phyloP scores from a whole-genome alignment of 179 eudicot species.

The Silene coronaria region DNA sequence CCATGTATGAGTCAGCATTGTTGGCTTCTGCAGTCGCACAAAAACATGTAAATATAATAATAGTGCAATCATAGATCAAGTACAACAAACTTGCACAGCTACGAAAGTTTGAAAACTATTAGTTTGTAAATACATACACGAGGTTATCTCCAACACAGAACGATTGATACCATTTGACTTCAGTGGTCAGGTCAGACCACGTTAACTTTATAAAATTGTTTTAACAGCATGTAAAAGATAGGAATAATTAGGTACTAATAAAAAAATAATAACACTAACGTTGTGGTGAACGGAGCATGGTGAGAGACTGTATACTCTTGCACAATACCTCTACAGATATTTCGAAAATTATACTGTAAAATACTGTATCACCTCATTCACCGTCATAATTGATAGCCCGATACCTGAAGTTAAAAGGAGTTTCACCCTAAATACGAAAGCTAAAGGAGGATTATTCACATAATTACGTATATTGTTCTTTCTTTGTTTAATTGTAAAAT shows the following conservation, averaged over 20 bases:
- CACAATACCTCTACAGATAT: neutral
- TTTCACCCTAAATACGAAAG: neutral
- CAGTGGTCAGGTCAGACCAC: neutral
- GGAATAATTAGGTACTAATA: no score
- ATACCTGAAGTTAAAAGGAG: neutral
- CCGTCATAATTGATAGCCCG: neutral
- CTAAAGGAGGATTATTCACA: neutral
- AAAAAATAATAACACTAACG: no score
- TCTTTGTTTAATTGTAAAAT: neutral
- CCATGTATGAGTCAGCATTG: conserved; percentile 53
- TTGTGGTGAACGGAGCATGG: no score
- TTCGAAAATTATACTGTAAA: no score
- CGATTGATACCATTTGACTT: neutral
- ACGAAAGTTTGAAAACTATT: neutral
- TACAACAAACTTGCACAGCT: neutral
- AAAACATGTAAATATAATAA: conserved; percentile 7
- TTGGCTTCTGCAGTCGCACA: conserved; percentile 61
- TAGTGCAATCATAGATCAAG: neutral
- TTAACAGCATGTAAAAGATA: neutral
- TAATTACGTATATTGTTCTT: neutral
- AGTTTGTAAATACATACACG: neutral
- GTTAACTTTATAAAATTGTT: neutral
- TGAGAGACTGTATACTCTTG: neutral
- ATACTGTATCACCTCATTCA: neutral
- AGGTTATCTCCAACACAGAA: neutral